Conservation (phyloP, 176 grass and related monocot species). For the Hsuehochloa calcarea region DNA sequence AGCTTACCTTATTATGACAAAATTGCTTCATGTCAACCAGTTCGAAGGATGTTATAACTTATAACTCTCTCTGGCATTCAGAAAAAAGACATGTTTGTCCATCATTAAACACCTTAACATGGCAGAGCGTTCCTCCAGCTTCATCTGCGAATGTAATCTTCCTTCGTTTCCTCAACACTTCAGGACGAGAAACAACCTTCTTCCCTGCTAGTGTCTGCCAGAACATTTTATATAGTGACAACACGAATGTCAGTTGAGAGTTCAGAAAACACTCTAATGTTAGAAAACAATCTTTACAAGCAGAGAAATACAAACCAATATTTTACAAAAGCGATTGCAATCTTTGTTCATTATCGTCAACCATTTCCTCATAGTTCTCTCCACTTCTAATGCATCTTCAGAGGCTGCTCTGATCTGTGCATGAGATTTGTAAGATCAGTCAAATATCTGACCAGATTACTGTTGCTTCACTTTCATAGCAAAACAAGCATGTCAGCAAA, state of each 20-base stretch:
- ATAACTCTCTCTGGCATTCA: conserved; percentile 40
- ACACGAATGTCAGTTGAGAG: background rate
- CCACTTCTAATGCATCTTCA: conserved; percentile 68
- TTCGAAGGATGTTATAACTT: conserved; percentile 21
- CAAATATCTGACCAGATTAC: background rate
- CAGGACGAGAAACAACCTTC: conserved; percentile 33
- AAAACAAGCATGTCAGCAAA: conserved; percentile 14
- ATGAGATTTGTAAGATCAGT: conserved; percentile 28
- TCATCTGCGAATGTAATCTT: conserved; percentile 94
- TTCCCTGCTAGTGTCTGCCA: conserved; percentile 59
- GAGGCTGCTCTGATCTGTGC: conserved; percentile 67
- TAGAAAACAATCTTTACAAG: conserved; percentile 19
- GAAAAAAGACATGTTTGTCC: conserved; percentile 26
- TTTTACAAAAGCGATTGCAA: conserved; percentile 98
- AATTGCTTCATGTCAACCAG: background rate
- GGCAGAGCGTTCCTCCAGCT: conserved; percentile 79
- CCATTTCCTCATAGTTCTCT: conserved; percentile 79
- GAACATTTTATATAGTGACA: conserved; percentile 25
- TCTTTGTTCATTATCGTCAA: conserved; percentile 84
- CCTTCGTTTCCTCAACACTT: conserved; percentile 44
- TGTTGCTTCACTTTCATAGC: background rate
- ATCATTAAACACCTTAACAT: conserved; percentile 63
- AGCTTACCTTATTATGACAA: background rate
- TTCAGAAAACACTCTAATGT: background rate
- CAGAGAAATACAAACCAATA: conserved; percentile 59